Evolutionary conservation across 331 rosid species (phyloP), one percentile per base, ranked within the genome.

Genomic region (Quercus lobata): DNA sequence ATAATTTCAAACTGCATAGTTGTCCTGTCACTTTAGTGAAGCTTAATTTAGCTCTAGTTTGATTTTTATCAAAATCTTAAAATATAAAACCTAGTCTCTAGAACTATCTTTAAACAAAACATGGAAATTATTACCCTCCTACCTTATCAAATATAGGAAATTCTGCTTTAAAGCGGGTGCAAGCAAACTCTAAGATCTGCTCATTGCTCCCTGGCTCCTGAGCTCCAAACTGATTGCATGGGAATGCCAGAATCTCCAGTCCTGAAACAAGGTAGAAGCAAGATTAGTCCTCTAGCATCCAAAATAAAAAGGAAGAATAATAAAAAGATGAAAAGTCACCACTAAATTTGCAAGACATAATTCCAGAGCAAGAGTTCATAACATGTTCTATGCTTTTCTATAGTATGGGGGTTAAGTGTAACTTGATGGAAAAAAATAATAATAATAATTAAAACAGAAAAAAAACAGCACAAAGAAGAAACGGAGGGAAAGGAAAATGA

Each of bases 91-190:
- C 7, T 4, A 30, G 46, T 65, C 21, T 30, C 71, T 17, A 30
- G 19, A 65, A 35, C 71, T 30, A 30, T 30, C 12, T 30, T 65
- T 1, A 65, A 63, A 24, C 27, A n/a, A 34, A 11, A 18, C 49
- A 34, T 70, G 29, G 70, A 53, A 62, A 44, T 54, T 53, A 65
- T 46, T 44, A 9, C 27, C 18, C 41, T 71, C 78, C 18, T 81
- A 91, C 97, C 99, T 96, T 93, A 80, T 93, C 96, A 63, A 93
- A 96, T 74, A 96, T 85, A 46, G 99, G 99, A 79, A 79, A 93
- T 86, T 96, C 98, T 0, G 98, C 99, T 85, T 91, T 96, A 56
- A 96, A 96, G 85, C 98, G 97, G 78, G 98, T 96, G 80, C 98
- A 96, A 2, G 94, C 97, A 80, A 89, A 88, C 80, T 93, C 90